Percentiles rank a stretch among this genome's conserved stretches.
These are phyloP conservation scores for Pseudohyphozyma bogoriensis DNA, from an alignment of 768 basidiomycete species.

Conservation along the genomic window DNA sequence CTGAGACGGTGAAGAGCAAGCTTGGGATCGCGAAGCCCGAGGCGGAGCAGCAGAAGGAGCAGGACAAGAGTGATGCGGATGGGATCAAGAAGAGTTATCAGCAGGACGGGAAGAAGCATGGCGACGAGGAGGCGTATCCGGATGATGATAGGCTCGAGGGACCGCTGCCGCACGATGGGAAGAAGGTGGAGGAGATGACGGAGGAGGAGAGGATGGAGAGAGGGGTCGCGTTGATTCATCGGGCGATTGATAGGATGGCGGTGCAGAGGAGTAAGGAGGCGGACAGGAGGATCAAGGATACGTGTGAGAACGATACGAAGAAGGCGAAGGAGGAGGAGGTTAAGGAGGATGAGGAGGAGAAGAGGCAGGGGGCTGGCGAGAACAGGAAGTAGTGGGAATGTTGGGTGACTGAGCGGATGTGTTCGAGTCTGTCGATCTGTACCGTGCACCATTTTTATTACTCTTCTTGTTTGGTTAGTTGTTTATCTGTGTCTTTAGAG, in stretches of 20 bases:
- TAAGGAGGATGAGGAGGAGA: conserved; percentile 37
- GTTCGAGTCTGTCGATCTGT: too few relatives aligned
- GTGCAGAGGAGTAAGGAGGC: conserved; percentile 24
- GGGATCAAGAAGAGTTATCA: conserved; percentile 4
- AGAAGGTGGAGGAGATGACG: conserved; percentile 26
- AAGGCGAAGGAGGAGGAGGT: conserved; percentile 33
- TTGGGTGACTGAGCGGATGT: too few relatives aligned
- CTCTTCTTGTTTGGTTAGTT: too few relatives aligned
- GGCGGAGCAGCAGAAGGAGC: conserved; percentile 11
- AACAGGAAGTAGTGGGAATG: too few relatives aligned
- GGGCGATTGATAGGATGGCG: too few relatives aligned
- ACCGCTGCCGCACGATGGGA: conserved; percentile 22
- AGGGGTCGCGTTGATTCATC: conserved; percentile 23
- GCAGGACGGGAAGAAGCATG: background rate
- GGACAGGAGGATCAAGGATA: background rate
- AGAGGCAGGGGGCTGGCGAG: too few relatives aligned
- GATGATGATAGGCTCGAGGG: conserved; percentile 1
- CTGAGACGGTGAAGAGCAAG: conserved; percentile 2
- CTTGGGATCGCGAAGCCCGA: conserved; percentile 4
- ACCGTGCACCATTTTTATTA: too few relatives aligned
- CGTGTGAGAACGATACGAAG: conserved; percentile 25
- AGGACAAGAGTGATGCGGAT: conserved; percentile 6
- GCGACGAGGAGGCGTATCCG: background rate
- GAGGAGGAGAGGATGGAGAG: conserved; percentile 26
- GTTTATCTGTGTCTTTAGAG: too few relatives aligned